A percentile compares a stretch with the other conserved stretches of the same genome.
These are phyloP conservation scores for Yamadazyma blattariae DNA, from an alignment of 1,139 yeast genomes.

Conservation along the genomic window DNA sequence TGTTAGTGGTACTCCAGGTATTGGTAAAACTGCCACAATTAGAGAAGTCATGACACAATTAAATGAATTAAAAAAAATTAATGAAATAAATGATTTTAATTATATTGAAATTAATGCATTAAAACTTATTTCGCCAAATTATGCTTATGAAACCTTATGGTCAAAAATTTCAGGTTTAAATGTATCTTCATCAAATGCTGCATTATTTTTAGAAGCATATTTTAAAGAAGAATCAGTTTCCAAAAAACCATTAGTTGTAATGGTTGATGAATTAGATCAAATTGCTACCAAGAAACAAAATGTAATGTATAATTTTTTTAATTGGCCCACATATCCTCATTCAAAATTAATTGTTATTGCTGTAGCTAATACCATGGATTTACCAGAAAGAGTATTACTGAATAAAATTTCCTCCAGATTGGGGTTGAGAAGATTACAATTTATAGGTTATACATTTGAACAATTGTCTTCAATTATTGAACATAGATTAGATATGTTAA, in stretches of 20 bases:
- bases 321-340: constrained; percentile 87
- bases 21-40: constrained; percentile 94
- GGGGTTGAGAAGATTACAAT: constrained; percentile 84
- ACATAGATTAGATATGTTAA: constrained; percentile 60
- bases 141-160: constrained; percentile 87
- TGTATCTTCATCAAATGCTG: constrained; percentile 64
- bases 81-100: constrained; percentile 57
- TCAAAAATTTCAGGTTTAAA: constrained; percentile 63
- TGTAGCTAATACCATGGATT: constrained; percentile 95
- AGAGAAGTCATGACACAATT: constrained; percentile 79
- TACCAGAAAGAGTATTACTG: constrained; percentile 84
- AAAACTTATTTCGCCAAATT: constrained; percentile 76
- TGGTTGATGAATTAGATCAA: constrained; percentile 92
- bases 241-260: constrained; percentile 63
- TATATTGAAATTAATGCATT: constrained; percentile 89
- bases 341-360: constrained; percentile 87
- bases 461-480: constrained; percentile 76
- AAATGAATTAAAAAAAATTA: constrained; percentile 39
- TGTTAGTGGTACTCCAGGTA: constrained; percentile 97
- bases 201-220: constrained; percentile 36
- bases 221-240: constrained; percentile 24
- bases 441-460: constrained; percentile 81
- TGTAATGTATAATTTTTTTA: constrained; percentile 92
- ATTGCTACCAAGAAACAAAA: constrained; percentile 81
- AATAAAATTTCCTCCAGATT: constrained; percentile 89